These are phyloP conservation scores for Globisporangium takayamanum DNA, from an alignment of 352 stramenopile genomes.

Conservation along the genomic window DNA sequence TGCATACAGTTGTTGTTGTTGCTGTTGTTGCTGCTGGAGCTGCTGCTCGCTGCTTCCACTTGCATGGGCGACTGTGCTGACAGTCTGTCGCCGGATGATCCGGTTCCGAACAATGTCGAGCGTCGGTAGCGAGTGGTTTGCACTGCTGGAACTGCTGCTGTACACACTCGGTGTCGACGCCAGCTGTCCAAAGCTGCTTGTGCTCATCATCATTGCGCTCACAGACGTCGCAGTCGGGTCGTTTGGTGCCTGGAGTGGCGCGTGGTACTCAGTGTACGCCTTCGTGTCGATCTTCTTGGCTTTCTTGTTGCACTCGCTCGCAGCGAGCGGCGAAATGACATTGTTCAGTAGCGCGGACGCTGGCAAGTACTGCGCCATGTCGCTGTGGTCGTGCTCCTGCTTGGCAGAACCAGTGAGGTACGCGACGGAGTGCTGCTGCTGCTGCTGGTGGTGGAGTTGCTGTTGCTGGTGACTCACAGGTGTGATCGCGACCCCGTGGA, in stretches of 20 bases:
- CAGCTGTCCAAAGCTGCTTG: background rate
- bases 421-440: constrained; percentile 8
- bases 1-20: constrained; percentile 12
- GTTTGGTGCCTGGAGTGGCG: constrained; percentile 6
- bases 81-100: constrained; percentile 48
- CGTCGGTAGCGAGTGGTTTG: constrained; percentile 30
- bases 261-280: constrained; percentile 23
- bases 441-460: background rate
- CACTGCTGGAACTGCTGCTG: constrained; percentile 14
- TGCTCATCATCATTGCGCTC: constrained; percentile 11
- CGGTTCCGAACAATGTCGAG: constrained; percentile 60
- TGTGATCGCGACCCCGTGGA: constrained; percentile 25
- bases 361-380: constrained; percentile 23
- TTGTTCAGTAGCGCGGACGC: constrained; percentile 45
- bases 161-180: constrained; percentile 7
- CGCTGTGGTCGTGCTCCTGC: constrained; percentile 3
- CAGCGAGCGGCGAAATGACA: constrained; percentile 62
- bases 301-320: constrained; percentile 64
- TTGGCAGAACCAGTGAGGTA: constrained; percentile 14
- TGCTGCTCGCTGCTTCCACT: constrained; percentile 14
- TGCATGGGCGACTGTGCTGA: constrained; percentile 9
- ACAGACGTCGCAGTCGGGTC: constrained; percentile 13
- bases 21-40: constrained; percentile 15
- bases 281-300: constrained; percentile 61
- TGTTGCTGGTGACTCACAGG: constrained; percentile 13